A percentile compares a stretch with the other conserved stretches of the same genome.
These are phyloP conservation scores for Lipomyces sp. DNA, from an alignment of 805 yeast species.

Conservation along the genomic window DNA sequence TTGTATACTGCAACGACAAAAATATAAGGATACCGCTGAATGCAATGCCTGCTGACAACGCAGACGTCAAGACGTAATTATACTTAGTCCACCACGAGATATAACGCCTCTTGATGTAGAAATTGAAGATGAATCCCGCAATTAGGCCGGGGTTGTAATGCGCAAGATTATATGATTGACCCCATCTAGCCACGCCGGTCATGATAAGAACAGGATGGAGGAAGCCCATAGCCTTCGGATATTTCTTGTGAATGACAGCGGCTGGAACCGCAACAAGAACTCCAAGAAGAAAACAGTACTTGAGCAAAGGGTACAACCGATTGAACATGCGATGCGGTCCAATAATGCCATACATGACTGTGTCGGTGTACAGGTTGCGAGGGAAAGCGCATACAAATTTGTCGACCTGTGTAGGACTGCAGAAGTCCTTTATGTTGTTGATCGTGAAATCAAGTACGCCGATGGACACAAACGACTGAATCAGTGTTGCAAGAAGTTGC, in stretches of 20 bases:
- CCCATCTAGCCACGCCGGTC: background rate
- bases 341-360: constrained; percentile 62
- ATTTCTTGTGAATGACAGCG: background rate
- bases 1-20: constrained; percentile 41
- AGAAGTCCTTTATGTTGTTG: constrained; percentile 41
- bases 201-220: constrained; percentile 6
- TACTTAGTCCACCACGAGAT: constrained; percentile 74
- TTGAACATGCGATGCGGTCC: constrained; percentile 63
- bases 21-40: constrained; percentile 57
- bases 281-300: constrained; percentile 22
- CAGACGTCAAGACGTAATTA: constrained; percentile 63
- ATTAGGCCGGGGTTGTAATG: constrained; percentile 3
- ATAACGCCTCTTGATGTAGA: constrained; percentile 52
- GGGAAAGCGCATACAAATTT: constrained; percentile 50
- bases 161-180: constrained; percentile 7
- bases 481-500: constrained; percentile 46
- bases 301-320: constrained; percentile 33
- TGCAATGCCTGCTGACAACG: constrained; percentile 65
- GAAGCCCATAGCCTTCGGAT: background rate
- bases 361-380: constrained; percentile 50
- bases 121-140: constrained; percentile 54
- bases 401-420: constrained; percentile 44
- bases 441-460: constrained; percentile 45
- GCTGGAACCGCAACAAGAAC: constrained; percentile 13
- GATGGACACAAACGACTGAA: constrained; percentile 46